phyloP scores from a whole-genome alignment of 768 basidiomycete genomes.

The Cystobasidium onofrii region DNA sequence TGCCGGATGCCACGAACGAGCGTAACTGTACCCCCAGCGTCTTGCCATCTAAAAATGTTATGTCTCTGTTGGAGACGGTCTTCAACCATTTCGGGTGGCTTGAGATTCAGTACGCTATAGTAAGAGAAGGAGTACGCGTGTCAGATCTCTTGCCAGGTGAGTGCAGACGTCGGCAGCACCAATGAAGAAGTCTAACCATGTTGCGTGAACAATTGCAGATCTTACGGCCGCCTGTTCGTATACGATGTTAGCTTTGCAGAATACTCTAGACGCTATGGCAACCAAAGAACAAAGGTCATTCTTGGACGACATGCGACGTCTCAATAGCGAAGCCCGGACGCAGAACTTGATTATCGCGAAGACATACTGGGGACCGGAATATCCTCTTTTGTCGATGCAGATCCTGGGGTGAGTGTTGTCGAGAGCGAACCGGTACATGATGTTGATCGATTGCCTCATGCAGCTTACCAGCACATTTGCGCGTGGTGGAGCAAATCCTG shows the following conservation, averaged over 20 bases:
- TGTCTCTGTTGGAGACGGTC: slow-evolving; percentile 16
- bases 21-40: slow-evolving; percentile 1
- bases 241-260: slow-evolving; percentile 74
- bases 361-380: slow-evolving; percentile 72
- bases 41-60: slow-evolving; percentile 19
- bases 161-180: background rate
- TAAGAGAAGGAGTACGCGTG: slow-evolving; percentile 82
- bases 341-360: background rate
- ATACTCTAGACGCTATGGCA: slow-evolving; percentile 60
- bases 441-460: background rate
- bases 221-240: slow-evolving; percentile 76
- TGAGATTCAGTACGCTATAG: slow-evolving; percentile 83
- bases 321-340: background rate
- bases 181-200: background rate
- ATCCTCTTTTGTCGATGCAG: slow-evolving; percentile 65
- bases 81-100: slow-evolving; percentile 70
- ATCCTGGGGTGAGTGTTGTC: background rate
- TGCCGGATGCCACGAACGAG: slow-evolving; percentile 44
- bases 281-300: slow-evolving; percentile 59
- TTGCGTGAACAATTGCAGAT: slow-evolving; percentile 51
- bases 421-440: background rate
- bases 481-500: background rate
- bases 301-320: background rate
- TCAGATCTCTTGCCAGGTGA: slow-evolving; percentile 73
- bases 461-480: background rate